Evolutionary conservation across 148 eudicot species (phyloP), one percentile per base, ranked within the genome.

Genomic region (Rhododendron griersonianum): DNA sequence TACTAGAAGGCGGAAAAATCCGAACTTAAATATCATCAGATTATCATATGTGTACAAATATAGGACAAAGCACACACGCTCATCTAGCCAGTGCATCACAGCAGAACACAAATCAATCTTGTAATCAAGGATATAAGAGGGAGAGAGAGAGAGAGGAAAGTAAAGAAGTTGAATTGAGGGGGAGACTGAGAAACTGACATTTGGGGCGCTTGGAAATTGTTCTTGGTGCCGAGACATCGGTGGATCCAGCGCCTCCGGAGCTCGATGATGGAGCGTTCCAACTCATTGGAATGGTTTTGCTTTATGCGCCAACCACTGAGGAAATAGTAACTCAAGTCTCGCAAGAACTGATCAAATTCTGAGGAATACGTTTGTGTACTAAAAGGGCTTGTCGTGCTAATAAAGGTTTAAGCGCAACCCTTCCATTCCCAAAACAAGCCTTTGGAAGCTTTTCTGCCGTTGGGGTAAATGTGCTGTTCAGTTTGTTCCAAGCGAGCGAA

Each of bases 121-220:
- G 61, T 57, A 57, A 57, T 57, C 61, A 18, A 57, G 61, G 61
- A 57, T 55, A 55, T 55, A 5, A 18, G 19, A 55, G 61, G 5
- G 61, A 55, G 61, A 16, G 59, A 15, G 59, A 53, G 59, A 18
- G 8, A 7, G 8, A 7, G 65, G 61, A 57, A 57, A 59, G 4
- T 21, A 59, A 19, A 59, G n/a, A 59, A 59, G 65, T 59, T 59
- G 65, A 61, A 21, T 18, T 2, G 50, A 47, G 61, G 78, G 86
- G 86, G 57, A 28, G 84, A 41, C 45, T 41, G 7, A 80, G 84
- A 86, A 84, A 84, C 63, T 87, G 87, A 95, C 98, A 95, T 83
- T 95, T 95, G 65, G 98, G 98, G 23, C 94, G 91, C 91, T 93
- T 94, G 11, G 96, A 95, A 87, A 91, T 90, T 63, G 94, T 89